phyloP scores from a whole-genome alignment of 2,329 filamentous ascomycete genomes.

The Botryotinia narcissicola region DNA sequence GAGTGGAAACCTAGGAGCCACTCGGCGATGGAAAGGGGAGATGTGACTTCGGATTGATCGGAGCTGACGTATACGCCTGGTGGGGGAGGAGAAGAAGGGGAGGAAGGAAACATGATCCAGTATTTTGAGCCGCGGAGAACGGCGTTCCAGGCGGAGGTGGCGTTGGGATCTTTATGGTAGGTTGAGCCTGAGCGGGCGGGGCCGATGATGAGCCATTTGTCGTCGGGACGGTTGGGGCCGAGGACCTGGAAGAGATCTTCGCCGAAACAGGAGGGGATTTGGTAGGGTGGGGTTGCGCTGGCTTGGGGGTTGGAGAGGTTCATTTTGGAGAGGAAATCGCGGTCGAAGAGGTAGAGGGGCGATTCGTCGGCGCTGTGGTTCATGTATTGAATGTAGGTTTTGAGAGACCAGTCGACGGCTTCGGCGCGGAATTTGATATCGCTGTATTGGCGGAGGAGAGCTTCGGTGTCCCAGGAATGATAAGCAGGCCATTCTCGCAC shows the following conservation, averaged over 20 bases:
- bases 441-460: slow-evolving; percentile 61
- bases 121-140: slow-evolving; percentile 89
- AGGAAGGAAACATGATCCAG: slow-evolving; percentile 94
- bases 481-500: slow-evolving; percentile 81
- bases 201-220: slow-evolving; percentile 90
- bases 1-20: slow-evolving; percentile 89
- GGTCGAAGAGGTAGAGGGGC: slow-evolving; percentile 89
- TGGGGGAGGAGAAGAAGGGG: slow-evolving; percentile 52
- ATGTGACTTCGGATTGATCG: slow-evolving; percentile 90
- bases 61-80: slow-evolving; percentile 87
- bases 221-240: slow-evolving; percentile 74
- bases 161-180: slow-evolving; percentile 83
- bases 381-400: slow-evolving; percentile 83
- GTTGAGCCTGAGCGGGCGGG: slow-evolving; percentile 85
- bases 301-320: slow-evolving; percentile 58
- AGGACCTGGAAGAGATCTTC: slow-evolving; percentile 82
- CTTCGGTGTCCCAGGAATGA: slow-evolving; percentile 69
- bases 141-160: slow-evolving; percentile 86
- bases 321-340: slow-evolving; percentile 85
- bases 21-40: slow-evolving; percentile 92
- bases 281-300: slow-evolving; percentile 57
- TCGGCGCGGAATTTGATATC: slow-evolving; percentile 79
- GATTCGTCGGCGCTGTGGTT: slow-evolving; percentile 76
- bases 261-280: slow-evolving; percentile 80
- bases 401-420: slow-evolving; percentile 86